phyloP scores from a whole-genome alignment of 495 filamentous ascomycete genomes.

The Chaetomidium leptoderma region DNA sequence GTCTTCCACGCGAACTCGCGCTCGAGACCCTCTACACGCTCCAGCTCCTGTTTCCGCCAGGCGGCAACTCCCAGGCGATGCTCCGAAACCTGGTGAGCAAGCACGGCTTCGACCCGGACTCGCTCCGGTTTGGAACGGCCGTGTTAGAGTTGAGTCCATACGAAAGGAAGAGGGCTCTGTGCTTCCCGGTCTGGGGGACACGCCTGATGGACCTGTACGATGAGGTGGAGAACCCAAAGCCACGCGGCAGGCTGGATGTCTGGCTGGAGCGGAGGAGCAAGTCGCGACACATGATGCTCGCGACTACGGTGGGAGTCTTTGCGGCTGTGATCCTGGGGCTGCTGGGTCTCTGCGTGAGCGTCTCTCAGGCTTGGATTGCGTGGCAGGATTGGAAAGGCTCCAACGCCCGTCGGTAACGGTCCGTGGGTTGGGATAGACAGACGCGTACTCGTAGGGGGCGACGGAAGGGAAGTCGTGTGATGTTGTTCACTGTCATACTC shows the following conservation, averaged over 20 bases:
- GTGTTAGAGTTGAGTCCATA: not conserved
- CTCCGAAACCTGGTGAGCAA: not conserved
- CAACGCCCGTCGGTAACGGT: no score
- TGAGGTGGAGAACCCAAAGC: not conserved
- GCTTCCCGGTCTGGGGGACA: no score
- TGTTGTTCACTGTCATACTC: no score
- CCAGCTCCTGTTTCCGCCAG: not conserved
- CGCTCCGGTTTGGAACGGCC: not conserved
- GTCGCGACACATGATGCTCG: not conserved
- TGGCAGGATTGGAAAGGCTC: not conserved
- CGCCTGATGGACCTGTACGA: not conserved
- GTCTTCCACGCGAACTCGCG: not conserved
- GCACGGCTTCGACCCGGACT: not conserved
- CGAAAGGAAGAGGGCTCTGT: no score
- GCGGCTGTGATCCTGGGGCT: not conserved
- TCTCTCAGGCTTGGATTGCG: not conserved
- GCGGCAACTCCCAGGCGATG: not conserved
- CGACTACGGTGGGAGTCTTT: not conserved
- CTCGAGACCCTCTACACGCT: not conserved
- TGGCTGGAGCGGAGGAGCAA: not conserved
- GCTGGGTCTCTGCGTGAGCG: not conserved
- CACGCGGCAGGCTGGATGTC: not conserved
- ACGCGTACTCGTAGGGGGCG: no score
- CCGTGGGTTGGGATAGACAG: no score
- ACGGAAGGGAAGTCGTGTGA: no score